Evolutionary conservation across 1,139 yeast genomes (phyloP).

Genomic region (Zygotorulaspora mrakii): DNA sequence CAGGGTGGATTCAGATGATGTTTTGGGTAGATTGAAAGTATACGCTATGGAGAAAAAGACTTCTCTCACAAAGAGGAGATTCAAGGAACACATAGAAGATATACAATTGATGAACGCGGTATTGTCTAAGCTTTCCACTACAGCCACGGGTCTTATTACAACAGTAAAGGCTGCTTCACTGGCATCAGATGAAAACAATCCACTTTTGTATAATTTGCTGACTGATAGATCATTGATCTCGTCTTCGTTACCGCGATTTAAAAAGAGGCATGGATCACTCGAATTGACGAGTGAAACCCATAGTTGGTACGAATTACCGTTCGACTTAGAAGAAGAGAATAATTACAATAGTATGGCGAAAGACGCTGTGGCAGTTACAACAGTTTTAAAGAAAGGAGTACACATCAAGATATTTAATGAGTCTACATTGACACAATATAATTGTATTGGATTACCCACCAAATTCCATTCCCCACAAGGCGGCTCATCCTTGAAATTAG

Average conservation of each 20-base stretch:
- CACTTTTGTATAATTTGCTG: slow-evolving; percentile 79
- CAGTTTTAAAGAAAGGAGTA: slow-evolving; percentile 75
- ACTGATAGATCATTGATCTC: slow-evolving; percentile 93
- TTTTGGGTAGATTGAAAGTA: slow-evolving; percentile 24
- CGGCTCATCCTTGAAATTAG: slow-evolving; percentile 7
- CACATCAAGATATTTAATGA: slow-evolving; percentile 49
- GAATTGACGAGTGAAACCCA: slow-evolving; percentile 13
- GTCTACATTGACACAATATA: slow-evolving; percentile 32
- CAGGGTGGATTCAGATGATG: slow-evolving; percentile 19
- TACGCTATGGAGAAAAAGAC: slow-evolving; percentile 44
- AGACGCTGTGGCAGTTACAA: slow-evolving; percentile 48
- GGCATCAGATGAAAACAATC: slow-evolving; percentile 47
- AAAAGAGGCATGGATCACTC: slow-evolving; percentile 34
- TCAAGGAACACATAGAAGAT: slow-evolving; percentile 35
- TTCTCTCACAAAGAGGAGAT: slow-evolving; percentile 14
- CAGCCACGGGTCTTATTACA: slow-evolving; percentile 42
- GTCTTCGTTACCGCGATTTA: slow-evolving; percentile 81
- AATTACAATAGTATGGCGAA: slow-evolving; percentile 14
- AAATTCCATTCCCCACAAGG: slow-evolving; percentile 1
- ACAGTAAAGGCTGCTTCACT: slow-evolving; percentile 33
- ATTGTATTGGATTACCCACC: slow-evolving; percentile 30
- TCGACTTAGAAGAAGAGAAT: slow-evolving; percentile 15
- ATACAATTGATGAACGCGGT: slow-evolving; percentile 37
- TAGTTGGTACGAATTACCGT: slow-evolving; percentile 27
- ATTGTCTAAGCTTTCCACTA: slow-evolving; percentile 37